phyloP scores from a whole-genome alignment of 1,284 basidiomycete species.

The Cutaneotrichosporon daszewskae region DNA sequence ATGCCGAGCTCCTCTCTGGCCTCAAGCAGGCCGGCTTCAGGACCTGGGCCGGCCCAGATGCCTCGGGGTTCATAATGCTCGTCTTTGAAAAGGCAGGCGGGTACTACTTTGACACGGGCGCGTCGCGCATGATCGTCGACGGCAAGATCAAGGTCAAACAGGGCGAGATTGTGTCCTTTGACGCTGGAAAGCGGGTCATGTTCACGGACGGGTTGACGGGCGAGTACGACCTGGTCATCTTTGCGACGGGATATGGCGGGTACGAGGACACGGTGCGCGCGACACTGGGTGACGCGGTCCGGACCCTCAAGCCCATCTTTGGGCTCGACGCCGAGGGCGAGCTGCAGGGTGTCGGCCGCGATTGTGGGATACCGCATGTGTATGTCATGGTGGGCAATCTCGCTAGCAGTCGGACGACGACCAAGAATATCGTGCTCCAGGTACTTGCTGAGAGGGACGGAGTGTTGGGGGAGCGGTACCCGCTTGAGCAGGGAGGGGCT shows the following conservation, averaged over 20 bases:
- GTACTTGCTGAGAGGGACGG: conserved; percentile 58
- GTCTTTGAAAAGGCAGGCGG: conserved; percentile 44
- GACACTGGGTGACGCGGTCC: conserved; percentile 53
- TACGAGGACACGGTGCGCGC: conserved; percentile 47
- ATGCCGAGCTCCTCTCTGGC: conserved; percentile 55
- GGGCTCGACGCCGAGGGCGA: conserved; percentile 59
- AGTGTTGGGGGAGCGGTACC: conserved; percentile 50
- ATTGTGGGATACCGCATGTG: conserved; percentile 50
- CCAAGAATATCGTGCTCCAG: conserved; percentile 58
- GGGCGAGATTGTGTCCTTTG: conserved; percentile 53
- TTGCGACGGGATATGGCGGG: conserved; percentile 57
- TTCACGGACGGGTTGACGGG: conserved; percentile 63
- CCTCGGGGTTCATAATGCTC: conserved; percentile 43
- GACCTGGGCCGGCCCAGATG: conserved; percentile 55
- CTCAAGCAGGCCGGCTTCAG: conserved; percentile 59
- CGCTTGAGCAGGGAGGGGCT: too few relatives aligned
- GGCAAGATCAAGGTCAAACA: conserved; percentile 70
- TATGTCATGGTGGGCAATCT: conserved; percentile 51
- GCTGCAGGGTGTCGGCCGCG: conserved; percentile 53
- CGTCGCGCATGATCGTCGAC: conserved; percentile 59
- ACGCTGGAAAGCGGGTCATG: conserved; percentile 52
- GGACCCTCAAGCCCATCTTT: conserved; percentile 55
- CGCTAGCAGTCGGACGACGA: conserved; percentile 55
- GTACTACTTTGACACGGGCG: conserved; percentile 55
- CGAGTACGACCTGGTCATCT: conserved; percentile 62